Percentiles rank a stretch among this genome's conserved stretches.
These are phyloP conservation scores for Citrus inodora DNA, from an alignment of 345 rosid species.

Conservation along the genomic window DNA sequence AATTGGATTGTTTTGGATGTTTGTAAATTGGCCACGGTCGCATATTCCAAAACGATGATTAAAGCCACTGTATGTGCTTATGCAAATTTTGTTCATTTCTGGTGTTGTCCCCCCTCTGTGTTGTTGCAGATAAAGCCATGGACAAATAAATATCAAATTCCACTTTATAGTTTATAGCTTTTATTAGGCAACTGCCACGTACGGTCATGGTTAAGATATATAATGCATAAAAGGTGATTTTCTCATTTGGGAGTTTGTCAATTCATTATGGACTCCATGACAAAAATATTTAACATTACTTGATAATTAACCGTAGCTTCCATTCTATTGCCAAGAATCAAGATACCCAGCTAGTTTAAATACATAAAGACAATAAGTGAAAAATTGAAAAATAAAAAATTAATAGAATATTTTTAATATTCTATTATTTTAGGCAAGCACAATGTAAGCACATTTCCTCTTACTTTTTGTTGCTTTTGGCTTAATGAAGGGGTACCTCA, in stretches of 20 bases:
- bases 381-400: too few relatives aligned
- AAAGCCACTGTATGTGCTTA: neutral
- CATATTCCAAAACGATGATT: conserved; percentile 4
- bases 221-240: neutral
- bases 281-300: too few relatives aligned
- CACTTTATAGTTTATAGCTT: neutral
- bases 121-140: neutral
- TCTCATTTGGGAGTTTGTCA: neutral
- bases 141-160: neutral
- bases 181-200: neutral
- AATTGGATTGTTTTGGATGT: conserved; percentile 8
- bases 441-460: too few relatives aligned
- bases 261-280: neutral
- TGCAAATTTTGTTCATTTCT: neutral
- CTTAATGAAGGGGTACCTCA: too few relatives aligned
- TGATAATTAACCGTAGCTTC: neutral
- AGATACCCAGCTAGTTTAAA: neutral
- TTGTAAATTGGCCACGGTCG: neutral
- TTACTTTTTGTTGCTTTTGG: too few relatives aligned
- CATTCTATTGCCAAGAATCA: neutral
- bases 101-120: neutral
- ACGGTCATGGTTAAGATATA: neutral
- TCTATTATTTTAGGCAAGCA: too few relatives aligned
- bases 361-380: too few relatives aligned
- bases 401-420: too few relatives aligned